A percentile compares a stretch with the other conserved stretches of the same genome.
Evolutionary conservation across 2,329 filamentous ascomycete species (phyloP).

Genomic region (Paecilomyces niveus): DNA sequence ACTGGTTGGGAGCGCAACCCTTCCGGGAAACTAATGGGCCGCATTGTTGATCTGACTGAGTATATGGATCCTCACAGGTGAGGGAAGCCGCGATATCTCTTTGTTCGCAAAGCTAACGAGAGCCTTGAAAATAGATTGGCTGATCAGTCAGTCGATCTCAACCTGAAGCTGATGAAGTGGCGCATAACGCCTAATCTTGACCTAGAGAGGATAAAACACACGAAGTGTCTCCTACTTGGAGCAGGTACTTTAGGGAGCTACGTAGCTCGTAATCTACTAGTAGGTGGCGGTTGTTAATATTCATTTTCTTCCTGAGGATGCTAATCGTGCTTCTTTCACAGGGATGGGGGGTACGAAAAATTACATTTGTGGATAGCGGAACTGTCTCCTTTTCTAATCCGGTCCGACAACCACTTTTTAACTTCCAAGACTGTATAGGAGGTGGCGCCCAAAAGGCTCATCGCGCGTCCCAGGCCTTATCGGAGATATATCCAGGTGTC

Average conservation of each 20-base stretch:
- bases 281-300: slow-evolving; percentile 13
- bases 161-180: slow-evolving; percentile 98
- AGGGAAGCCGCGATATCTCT: neutral
- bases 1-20: slow-evolving; percentile 91
- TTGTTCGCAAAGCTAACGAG: neutral
- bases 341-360: slow-evolving; percentile 91
- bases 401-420: slow-evolving; percentile 86
- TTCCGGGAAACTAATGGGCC: slow-evolving; percentile 67
- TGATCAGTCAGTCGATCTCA: slow-evolving; percentile 91
- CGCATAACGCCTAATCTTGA: slow-evolving; percentile 83
- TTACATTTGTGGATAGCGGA: slow-evolving; percentile 93
- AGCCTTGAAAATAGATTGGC: slow-evolving; percentile 49
- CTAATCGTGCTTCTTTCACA: slow-evolving; percentile 11
- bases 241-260: slow-evolving; percentile 92
- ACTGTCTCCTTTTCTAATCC: slow-evolving; percentile 94
- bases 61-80: slow-evolving; percentile 81
- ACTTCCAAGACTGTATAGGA: slow-evolving; percentile 78
- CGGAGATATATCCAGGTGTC: slow-evolving; percentile 84
- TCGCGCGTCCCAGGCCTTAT: slow-evolving; percentile 70
- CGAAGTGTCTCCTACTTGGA: slow-evolving; percentile 82
- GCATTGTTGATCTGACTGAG: slow-evolving; percentile 74
- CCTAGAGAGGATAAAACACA: slow-evolving; percentile 80
- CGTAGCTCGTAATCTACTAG: slow-evolving; percentile 79
- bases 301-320: neutral
- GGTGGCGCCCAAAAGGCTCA: slow-evolving; percentile 80